Conservation (phyloP, 768 basidiomycete species). For the Tubosaeta brunneosetosa region DNA sequence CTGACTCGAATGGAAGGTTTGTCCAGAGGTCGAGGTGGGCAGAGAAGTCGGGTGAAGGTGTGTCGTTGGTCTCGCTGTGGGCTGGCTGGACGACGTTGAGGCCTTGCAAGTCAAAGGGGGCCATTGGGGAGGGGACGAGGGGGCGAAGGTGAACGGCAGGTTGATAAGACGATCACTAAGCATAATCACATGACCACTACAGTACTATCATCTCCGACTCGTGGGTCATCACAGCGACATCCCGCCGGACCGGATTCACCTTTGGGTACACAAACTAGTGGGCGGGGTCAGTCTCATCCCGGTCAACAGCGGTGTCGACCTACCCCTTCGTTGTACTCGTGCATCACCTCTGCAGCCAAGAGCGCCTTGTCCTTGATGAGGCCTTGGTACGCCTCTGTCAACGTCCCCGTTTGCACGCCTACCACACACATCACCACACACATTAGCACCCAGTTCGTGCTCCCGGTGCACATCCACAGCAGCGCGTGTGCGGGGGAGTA, state of each 20-base stretch:
- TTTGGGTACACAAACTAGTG: slow-evolving; percentile 79
- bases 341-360: slow-evolving; percentile 74
- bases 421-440: slow-evolving; percentile 62
- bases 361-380: slow-evolving; percentile 72
- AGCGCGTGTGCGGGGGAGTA: slow-evolving; percentile 77
- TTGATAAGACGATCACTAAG: slow-evolving; percentile 13
- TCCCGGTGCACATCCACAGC: slow-evolving; percentile 66
- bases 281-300: background rate
- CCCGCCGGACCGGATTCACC: slow-evolving; percentile 67
- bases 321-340: slow-evolving; percentile 79
- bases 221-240: slow-evolving; percentile 83
- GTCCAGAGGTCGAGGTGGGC: slow-evolving; percentile 84
- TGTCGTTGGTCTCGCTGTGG: slow-evolving; percentile 50
- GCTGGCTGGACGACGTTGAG: slow-evolving; percentile 65
- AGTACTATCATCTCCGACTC: slow-evolving; percentile 58
- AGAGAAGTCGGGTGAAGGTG: slow-evolving; percentile 66
- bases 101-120: slow-evolving; percentile 64
- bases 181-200: slow-evolving; percentile 9
- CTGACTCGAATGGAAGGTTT: slow-evolving; percentile 72
- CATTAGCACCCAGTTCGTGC: slow-evolving; percentile 75
- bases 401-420: slow-evolving; percentile 53
- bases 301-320: slow-evolving; percentile 18
- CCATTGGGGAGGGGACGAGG: slow-evolving; percentile 38
- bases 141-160: background rate
- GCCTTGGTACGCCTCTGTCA: slow-evolving; percentile 44